A percentile compares a stretch with the other conserved stretches of the same genome.
Conservation (phyloP, 169 alveolate genomes). For the Plasmodium inui region DNA sequence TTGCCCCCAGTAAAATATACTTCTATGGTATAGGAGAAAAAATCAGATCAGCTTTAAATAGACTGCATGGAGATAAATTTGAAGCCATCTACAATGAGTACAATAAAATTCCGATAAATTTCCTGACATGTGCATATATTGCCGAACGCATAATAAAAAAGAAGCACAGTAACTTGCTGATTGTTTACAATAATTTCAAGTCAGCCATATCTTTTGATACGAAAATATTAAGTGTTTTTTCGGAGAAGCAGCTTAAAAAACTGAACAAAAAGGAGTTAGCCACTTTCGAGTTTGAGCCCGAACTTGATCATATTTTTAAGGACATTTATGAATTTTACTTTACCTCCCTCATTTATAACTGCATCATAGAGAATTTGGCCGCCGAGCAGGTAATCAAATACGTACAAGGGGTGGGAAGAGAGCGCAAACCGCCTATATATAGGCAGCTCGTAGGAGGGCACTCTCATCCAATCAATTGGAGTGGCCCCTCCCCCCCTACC, state of each 20-base stretch:
- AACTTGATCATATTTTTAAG: conserved; percentile 78
- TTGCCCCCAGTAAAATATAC: conserved; percentile 66
- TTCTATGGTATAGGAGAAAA: conserved; percentile 83
- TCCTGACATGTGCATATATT: conserved; percentile 52
- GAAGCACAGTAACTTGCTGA: conserved; percentile 81
- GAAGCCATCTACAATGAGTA: conserved; percentile 72
- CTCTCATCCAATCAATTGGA: background rate
- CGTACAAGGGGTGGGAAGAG: background rate
- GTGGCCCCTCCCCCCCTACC: background rate
- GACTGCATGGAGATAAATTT: conserved; percentile 79
- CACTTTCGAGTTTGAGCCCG: conserved; percentile 86
- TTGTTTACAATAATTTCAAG: conserved; percentile 88
- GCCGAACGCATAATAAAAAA: conserved; percentile 79
- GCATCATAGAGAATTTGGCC: conserved; percentile 83
- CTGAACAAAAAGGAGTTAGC: conserved; percentile 82
- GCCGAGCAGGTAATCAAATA: conserved; percentile 78
- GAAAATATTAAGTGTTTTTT: conserved; percentile 78
- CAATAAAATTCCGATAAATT: conserved; percentile 52
- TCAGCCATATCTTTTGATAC: conserved; percentile 90
- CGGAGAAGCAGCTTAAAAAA: conserved; percentile 79
- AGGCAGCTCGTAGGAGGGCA: background rate
- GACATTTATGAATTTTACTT: conserved; percentile 85
- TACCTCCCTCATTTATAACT: conserved; percentile 82
- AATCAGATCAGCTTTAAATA: conserved; percentile 79
- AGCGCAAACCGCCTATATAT: background rate